Evolutionary conservation across 345 rosid genomes (phyloP).

Genomic region (Gossypium mustelinum): DNA sequence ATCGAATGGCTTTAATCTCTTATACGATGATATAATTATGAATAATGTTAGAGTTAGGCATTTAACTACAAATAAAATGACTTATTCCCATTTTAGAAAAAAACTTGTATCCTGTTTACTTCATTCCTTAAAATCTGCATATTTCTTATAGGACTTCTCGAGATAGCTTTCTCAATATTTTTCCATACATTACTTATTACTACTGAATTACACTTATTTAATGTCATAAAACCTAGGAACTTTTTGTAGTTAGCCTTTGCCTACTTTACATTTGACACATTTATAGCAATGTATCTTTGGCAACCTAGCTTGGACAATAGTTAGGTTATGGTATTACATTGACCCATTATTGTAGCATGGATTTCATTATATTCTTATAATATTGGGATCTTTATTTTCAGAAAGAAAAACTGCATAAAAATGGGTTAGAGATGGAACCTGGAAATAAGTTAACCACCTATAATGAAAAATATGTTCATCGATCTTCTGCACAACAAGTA

Average conservation of each 20-base stretch:
- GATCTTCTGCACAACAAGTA: too few species aligned
- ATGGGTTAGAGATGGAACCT: not conserved
- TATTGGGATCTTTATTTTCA: not conserved
- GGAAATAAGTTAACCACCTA: not conserved
- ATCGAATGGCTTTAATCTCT: not conserved
- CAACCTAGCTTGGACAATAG: not conserved
- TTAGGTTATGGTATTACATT: not conserved
- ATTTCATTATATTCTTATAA: not conserved
- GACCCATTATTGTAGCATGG: not conserved
- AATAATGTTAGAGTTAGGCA: not conserved
- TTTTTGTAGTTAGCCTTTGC: not conserved
- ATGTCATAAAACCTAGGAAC: not conserved
- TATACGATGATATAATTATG: not conserved
- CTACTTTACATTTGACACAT: not conserved
- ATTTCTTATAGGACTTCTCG: not conserved
- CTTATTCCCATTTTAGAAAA: not conserved
- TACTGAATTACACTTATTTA: not conserved
- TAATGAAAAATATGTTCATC: not conserved
- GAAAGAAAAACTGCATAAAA: not conserved
- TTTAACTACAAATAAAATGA: not conserved
- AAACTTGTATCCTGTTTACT: not conserved
- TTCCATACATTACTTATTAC: not conserved
- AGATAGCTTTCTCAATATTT: not conserved
- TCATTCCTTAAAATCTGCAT: not conserved
- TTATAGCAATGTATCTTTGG: not conserved